phyloP scores from a whole-genome alignment of 2,329 filamentous ascomycete species.

The Fusarium nodosum region DNA sequence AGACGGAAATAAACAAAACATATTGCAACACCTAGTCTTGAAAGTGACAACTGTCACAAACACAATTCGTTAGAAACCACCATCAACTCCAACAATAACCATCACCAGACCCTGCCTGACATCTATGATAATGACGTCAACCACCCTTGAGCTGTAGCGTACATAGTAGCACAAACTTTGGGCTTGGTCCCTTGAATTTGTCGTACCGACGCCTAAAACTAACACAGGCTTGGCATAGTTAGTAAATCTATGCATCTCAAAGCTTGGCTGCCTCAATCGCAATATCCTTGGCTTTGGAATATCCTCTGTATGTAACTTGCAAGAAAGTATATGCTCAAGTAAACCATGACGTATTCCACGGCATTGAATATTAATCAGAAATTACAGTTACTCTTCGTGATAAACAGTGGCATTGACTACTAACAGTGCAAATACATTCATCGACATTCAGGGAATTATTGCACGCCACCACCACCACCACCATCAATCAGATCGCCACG shows the following conservation, averaged over 20 bases:
- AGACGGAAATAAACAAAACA: background rate
- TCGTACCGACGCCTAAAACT: constrained; percentile 23
- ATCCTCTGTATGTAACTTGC: background rate
- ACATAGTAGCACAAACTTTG: constrained; percentile 3
- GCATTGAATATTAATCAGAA: background rate
- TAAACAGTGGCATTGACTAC: background rate
- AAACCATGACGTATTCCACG: background rate
- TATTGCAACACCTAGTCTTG: background rate
- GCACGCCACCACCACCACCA: constrained; percentile 24
- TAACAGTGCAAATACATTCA: background rate
- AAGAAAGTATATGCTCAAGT: background rate
- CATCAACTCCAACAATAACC: constrained; percentile 28
- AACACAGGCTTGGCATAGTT: constrained; percentile 26
- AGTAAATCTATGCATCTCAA: constrained; percentile 6
- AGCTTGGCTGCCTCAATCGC: constrained; percentile 3
- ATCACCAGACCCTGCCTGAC: constrained; percentile 33
- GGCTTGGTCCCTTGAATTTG: constrained; percentile 33
- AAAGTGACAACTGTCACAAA: constrained; percentile 9
- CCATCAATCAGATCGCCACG: constrained; percentile 10
- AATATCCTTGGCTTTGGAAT: background rate
- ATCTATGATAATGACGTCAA: constrained; percentile 40
- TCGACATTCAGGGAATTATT: background rate
- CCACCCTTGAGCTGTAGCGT: background rate
- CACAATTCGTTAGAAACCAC: constrained; percentile 4
- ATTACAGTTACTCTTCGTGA: background rate